phyloP scores from a whole-genome alignment of 2,329 filamentous ascomycete genomes.

The Beauveria scarabaeidicola region DNA sequence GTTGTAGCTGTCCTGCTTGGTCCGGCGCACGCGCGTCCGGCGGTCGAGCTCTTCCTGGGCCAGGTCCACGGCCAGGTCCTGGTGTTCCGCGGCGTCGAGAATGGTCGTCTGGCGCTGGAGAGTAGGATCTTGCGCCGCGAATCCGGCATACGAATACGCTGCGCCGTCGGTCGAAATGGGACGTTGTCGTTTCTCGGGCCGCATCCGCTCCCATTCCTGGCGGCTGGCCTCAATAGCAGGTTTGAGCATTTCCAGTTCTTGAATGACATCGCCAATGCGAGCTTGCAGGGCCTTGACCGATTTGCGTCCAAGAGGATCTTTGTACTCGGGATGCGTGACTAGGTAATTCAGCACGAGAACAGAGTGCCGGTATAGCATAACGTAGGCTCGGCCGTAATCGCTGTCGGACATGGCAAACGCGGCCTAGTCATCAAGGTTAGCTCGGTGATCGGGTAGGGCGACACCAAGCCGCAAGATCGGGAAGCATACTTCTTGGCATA shows the following conservation, averaged over 20 bases:
- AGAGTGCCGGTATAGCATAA: slow-evolving; percentile 85
- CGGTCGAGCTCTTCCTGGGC: slow-evolving; percentile 64
- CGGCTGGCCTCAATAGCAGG: slow-evolving; percentile 66
- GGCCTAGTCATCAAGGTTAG: slow-evolving; percentile 47
- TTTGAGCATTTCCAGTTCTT: slow-evolving; percentile 68
- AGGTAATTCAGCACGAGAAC: slow-evolving; percentile 73
- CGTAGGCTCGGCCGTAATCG: slow-evolving; percentile 80
- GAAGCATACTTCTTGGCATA: slow-evolving; percentile 66
- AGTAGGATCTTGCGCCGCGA: slow-evolving; percentile 52
- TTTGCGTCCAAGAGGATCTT: slow-evolving; percentile 54
- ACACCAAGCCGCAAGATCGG: background rate
- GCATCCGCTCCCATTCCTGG: slow-evolving; percentile 55
- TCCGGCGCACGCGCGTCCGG: slow-evolving; percentile 53
- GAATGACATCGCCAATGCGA: slow-evolving; percentile 50
- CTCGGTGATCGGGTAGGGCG: background rate
- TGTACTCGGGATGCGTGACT: slow-evolving; percentile 66
- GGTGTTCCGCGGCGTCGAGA: slow-evolving; percentile 61
- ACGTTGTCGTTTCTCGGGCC: slow-evolving; percentile 24
- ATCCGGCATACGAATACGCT: slow-evolving; percentile 33
- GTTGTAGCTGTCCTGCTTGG: slow-evolving; percentile 22
- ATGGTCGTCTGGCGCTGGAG: slow-evolving; percentile 49
- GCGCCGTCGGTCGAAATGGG: slow-evolving; percentile 15
- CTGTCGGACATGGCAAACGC: slow-evolving; percentile 77
- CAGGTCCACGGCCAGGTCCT: slow-evolving; percentile 67
- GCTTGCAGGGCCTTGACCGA: slow-evolving; percentile 47